phyloP scores from a whole-genome alignment of 192 early-diverging fungal species.

The Backusella morwellensis region DNA sequence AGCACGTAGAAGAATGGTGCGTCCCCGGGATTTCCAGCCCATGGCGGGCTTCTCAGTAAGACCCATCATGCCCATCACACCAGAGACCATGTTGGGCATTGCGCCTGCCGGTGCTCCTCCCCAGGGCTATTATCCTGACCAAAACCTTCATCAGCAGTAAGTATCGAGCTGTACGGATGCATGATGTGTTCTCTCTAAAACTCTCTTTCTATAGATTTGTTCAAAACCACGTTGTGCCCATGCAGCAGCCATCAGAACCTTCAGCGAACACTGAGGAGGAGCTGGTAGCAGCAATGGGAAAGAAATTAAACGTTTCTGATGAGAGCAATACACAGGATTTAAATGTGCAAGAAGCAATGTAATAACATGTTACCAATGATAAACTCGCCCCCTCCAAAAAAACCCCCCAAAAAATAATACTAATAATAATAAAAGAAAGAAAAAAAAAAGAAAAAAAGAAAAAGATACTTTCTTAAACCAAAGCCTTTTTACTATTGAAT shows the following conservation, averaged over 20 bases:
- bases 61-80: slow-evolving; percentile 41
- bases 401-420: not conserved
- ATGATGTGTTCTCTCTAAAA: not conserved
- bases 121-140: slow-evolving; percentile 6
- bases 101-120: slow-evolving; percentile 20
- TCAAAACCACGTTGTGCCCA: slow-evolving; percentile 3
- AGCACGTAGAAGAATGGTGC: slow-evolving; percentile 36
- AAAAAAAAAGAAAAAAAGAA: not conserved
- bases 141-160: slow-evolving; percentile 8
- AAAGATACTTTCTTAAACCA: not conserved
- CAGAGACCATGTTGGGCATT: slow-evolving; percentile 50
- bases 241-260: not conserved
- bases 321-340: not conserved
- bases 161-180: too few relatives aligned
- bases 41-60: slow-evolving; percentile 22
- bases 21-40: slow-evolving; percentile 30
- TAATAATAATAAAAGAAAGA: not conserved
- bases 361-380: not conserved
- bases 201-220: not conserved
- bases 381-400: not conserved
- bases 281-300: slow-evolving; percentile 5
- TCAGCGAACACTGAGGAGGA: not conserved
- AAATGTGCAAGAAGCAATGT: slow-evolving; percentile 8
- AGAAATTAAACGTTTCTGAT: slow-evolving; percentile 4
- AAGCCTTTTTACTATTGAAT: slow-evolving; percentile 8